Conservation (phyloP, 148 eudicot genomes). For the Beta vulgaris region DNA sequence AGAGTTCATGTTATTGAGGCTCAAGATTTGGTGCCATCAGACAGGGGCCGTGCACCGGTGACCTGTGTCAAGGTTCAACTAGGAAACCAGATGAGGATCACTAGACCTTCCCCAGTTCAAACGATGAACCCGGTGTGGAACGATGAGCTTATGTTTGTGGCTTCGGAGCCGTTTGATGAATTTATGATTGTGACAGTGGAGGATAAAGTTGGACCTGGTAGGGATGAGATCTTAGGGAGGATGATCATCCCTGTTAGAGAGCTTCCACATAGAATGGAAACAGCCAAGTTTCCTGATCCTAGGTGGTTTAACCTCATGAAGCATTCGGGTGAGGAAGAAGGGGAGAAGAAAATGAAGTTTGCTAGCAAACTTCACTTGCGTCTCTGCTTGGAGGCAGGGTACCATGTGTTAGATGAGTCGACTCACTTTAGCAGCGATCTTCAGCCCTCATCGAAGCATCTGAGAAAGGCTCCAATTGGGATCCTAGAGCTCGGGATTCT, state of each 20-base stretch:
- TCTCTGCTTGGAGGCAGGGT: constrained; percentile 69
- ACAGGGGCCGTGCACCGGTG: constrained; percentile 43
- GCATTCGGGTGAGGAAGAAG: constrained; percentile 49
- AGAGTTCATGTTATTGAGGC: constrained; percentile 80
- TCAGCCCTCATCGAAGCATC: constrained; percentile 73
- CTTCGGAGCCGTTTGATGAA: constrained; percentile 91
- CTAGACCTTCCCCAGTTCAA: constrained; percentile 42
- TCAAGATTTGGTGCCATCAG: constrained; percentile 72
- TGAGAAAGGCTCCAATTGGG: constrained; percentile 74
- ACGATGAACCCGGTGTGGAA: constrained; percentile 69
- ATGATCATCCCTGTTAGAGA: constrained; percentile 57
- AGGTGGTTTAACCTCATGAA: constrained; percentile 65
- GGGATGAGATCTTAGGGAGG: constrained; percentile 69
- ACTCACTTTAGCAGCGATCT: constrained; percentile 93
- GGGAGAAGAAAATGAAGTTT: constrained; percentile 58
- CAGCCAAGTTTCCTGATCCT: constrained; percentile 53
- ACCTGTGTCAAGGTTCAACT: constrained; percentile 53
- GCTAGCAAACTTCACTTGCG: constrained; percentile 73
- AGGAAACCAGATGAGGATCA: constrained; percentile 52
- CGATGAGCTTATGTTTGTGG: constrained; percentile 89
- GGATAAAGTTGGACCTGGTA: constrained; percentile 62
- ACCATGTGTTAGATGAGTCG: constrained; percentile 91
- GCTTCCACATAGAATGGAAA: constrained; percentile 62
- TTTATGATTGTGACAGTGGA: constrained; percentile 49
- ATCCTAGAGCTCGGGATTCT: constrained; percentile 79